These are phyloP conservation scores for Hibiscus syriacus DNA, from an alignment of 345 rosid species.

Conservation along the genomic window DNA sequence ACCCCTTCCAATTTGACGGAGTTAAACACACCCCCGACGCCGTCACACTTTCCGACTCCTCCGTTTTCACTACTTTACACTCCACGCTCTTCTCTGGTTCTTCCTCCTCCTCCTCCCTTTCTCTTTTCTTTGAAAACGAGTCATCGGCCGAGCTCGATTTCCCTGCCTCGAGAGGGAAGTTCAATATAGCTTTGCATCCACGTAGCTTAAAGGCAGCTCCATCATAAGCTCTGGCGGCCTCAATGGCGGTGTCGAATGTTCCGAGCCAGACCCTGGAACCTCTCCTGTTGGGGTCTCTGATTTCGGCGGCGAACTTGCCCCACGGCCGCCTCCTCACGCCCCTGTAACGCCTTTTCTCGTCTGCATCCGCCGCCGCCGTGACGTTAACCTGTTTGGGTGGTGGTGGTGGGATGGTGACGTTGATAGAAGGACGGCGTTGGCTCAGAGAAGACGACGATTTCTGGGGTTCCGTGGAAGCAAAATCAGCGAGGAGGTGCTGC, in stretches of 20 bases:
- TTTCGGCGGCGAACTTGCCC: constrained; percentile 91
- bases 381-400: no score
- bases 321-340: constrained; percentile 90
- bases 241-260: constrained; percentile 68
- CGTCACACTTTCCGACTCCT: constrained; percentile 7
- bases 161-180: constrained; percentile 77
- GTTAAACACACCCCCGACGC: constrained; percentile 35
- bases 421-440: constrained; percentile 56
- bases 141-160: not conserved
- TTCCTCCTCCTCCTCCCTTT: constrained; percentile 20
- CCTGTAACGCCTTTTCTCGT: constrained; percentile 52
- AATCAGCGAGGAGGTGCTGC: constrained; percentile 58
- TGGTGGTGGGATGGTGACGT: constrained; percentile 35
- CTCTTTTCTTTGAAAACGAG: constrained; percentile 27
- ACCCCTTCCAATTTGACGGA: constrained; percentile 85
- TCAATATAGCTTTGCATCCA: constrained; percentile 83
- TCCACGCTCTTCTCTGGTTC: constrained; percentile 23
- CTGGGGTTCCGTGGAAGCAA: no score
- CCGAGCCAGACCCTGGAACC: constrained; percentile 91
- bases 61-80: constrained; percentile 5
- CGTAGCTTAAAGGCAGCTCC: constrained; percentile 74
- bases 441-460: constrained; percentile 45
- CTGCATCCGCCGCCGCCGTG: no score
- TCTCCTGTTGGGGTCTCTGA: constrained; percentile 78
- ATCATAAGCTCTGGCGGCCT: constrained; percentile 94